phyloP scores from a whole-genome alignment of 202 grass and related monocot genomes.

The Bolboschoenoplectus hybrid region DNA sequence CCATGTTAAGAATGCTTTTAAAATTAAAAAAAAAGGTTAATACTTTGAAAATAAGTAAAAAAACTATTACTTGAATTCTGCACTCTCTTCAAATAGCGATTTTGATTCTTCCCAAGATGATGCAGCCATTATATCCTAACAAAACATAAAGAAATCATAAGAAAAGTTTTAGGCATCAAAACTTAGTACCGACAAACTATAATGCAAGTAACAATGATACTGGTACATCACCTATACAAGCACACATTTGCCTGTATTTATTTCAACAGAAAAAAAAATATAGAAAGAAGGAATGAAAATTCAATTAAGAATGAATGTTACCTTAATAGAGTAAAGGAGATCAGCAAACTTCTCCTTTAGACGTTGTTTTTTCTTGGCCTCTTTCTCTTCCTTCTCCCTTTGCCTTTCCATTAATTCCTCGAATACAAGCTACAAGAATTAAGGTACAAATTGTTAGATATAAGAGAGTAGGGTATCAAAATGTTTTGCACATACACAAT shows the following conservation, averaged over 20 bases:
- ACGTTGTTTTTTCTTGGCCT: conserved; percentile 72
- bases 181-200: conserved; percentile 21
- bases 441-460: not conserved
- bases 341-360: conserved; percentile 92
- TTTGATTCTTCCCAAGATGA: conserved; percentile 93
- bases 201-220: conserved; percentile 6
- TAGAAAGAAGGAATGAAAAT: conserved; percentile 40
- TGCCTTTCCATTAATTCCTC: conserved; percentile 88
- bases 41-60: conserved; percentile 18
- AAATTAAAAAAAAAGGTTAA: not conserved
- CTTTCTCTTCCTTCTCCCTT: conserved; percentile 88
- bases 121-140: conserved; percentile 71
- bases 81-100: conserved; percentile 70
- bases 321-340: conserved; percentile 89
- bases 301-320: conserved; percentile 23
- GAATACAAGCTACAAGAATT: conserved; percentile 68
- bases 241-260: not conserved
- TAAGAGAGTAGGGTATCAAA: not conserved
- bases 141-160: conserved; percentile 34
- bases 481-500: not conserved
- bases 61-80: conserved; percentile 81
- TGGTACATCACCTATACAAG: conserved; percentile 6
- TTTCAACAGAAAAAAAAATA: not conserved
- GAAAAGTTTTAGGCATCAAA: conserved; percentile 25
- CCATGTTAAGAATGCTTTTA: not conserved